These are phyloP conservation scores for Auricularia sp. DNA, from an alignment of 768 basidiomycete genomes.

Conservation along the genomic window DNA sequence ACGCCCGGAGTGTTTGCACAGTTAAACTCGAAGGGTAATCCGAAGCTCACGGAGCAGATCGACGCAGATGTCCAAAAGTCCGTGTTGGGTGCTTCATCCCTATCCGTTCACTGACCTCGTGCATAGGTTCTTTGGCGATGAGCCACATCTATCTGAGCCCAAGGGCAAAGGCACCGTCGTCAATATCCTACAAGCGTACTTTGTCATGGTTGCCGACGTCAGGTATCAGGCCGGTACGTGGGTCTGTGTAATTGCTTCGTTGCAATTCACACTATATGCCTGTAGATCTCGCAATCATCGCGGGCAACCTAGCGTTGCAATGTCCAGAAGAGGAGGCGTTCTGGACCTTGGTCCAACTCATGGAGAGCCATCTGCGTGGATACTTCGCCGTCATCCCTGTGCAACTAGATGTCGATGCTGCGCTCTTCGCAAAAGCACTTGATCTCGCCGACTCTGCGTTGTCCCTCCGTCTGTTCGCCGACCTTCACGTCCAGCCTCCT, in stretches of 20 bases:
- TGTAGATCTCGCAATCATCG: constrained; percentile 57
- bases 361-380: constrained; percentile 73
- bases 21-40: constrained; percentile 45
- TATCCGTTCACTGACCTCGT: background rate
- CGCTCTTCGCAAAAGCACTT: constrained; percentile 59
- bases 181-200: constrained; percentile 56
- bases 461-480: constrained; percentile 59
- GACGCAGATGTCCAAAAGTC: constrained; percentile 45
- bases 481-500: constrained; percentile 49
- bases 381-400: constrained; percentile 55
- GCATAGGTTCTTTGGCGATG: constrained; percentile 36
- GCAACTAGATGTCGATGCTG: constrained; percentile 69
- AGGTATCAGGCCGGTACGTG: constrained; percentile 52
- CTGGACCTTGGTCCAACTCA: constrained; percentile 81
- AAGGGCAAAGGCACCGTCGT: constrained; percentile 39
- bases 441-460: constrained; percentile 48
- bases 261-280: background rate
- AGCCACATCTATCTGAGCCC: constrained; percentile 47
- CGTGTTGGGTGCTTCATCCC: background rate
- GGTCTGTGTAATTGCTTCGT: background rate
- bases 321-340: constrained; percentile 85
- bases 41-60: constrained; percentile 41
- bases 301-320: constrained; percentile 61
- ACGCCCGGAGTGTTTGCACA: constrained; percentile 62
- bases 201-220: constrained; percentile 80